Conservation (phyloP, 768 basidiomycete species). For the Russula griseocarnosa region DNA sequence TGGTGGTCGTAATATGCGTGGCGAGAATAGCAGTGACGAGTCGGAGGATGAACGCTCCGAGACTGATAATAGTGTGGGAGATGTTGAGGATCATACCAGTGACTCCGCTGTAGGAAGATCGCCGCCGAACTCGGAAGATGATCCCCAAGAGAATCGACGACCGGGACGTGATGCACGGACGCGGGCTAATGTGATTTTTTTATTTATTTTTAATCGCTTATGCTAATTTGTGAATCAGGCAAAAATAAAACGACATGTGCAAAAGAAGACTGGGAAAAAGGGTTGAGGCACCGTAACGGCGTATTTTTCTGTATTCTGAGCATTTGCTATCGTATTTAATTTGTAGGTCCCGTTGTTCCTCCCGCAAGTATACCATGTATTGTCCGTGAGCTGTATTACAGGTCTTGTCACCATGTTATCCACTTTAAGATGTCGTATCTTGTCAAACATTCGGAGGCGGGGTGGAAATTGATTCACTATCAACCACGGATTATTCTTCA, state of each 20-base stretch:
- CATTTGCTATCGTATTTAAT: slow-evolving; percentile 15
- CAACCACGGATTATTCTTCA: neutral
- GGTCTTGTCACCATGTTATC: slow-evolving; percentile 8
- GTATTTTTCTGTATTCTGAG: neutral
- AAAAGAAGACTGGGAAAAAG: slow-evolving; percentile 26
- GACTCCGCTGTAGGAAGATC: slow-evolving; percentile 20
- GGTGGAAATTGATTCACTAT: too few species aligned
- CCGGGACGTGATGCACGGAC: slow-evolving; percentile 35
- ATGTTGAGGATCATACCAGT: slow-evolving; percentile 21
- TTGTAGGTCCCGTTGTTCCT: neutral
- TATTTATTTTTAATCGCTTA: neutral
- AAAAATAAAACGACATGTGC: slow-evolving; percentile 34
- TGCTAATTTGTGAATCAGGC: slow-evolving; percentile 24
- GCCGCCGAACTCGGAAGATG: slow-evolving; percentile 25
- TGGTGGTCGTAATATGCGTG: slow-evolving; percentile 31
- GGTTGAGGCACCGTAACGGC: neutral
- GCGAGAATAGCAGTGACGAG: slow-evolving; percentile 32
- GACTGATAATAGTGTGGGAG: slow-evolving; percentile 27
- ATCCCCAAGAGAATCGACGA: slow-evolving; percentile 28
- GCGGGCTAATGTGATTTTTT: slow-evolving; percentile 34
- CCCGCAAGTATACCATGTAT: slow-evolving; percentile 2
- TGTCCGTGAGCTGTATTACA: slow-evolving; percentile 12
- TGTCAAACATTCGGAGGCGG: neutral
- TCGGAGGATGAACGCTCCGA: slow-evolving; percentile 31
- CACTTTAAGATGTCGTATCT: neutral